Evolutionary conservation across 441 rosid genomes (phyloP).

Genomic region (Arabidopsis lyrata): DNA sequence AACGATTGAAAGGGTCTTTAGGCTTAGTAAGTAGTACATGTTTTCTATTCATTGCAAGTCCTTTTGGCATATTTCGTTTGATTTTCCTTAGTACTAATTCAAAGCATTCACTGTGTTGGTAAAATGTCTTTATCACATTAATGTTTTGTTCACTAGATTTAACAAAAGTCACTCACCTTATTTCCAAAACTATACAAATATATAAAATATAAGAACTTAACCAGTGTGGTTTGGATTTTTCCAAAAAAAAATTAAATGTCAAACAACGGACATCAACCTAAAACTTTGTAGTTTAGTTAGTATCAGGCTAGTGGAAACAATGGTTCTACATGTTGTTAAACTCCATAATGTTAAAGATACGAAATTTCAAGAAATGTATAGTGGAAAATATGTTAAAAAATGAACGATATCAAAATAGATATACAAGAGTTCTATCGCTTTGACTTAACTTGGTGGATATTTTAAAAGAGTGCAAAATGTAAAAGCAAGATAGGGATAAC

Average conservation of each 20-base stretch:
- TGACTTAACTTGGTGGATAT: background rate
- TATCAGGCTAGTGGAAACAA: background rate
- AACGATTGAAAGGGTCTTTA: slow-evolving; percentile 19
- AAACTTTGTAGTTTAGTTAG: background rate
- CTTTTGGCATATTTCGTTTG: slow-evolving; percentile 15
- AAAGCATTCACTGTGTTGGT: slow-evolving; percentile 3
- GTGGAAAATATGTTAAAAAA: background rate
- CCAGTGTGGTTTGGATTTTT: background rate
- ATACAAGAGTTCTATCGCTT: background rate
- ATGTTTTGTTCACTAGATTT: slow-evolving; percentile 1
- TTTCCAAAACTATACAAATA: slow-evolving; percentile 18
- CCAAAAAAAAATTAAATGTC: background rate
- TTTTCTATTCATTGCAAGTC: slow-evolving; percentile 17
- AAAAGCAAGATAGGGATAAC: no score
- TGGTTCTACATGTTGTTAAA: background rate
- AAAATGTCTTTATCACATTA: slow-evolving; percentile 17
- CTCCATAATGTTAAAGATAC: background rate
- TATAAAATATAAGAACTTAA: background rate
- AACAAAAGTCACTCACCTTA: slow-evolving; percentile 1
- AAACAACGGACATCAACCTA: background rate
- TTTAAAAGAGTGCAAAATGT: no score
- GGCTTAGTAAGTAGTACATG: background rate
- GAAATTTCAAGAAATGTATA: background rate
- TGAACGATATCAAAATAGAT: background rate
- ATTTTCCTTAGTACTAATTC: background rate